Conservation (phyloP, 192 early-diverging fungal species). For the Phlyctochytrium arcticum region DNA sequence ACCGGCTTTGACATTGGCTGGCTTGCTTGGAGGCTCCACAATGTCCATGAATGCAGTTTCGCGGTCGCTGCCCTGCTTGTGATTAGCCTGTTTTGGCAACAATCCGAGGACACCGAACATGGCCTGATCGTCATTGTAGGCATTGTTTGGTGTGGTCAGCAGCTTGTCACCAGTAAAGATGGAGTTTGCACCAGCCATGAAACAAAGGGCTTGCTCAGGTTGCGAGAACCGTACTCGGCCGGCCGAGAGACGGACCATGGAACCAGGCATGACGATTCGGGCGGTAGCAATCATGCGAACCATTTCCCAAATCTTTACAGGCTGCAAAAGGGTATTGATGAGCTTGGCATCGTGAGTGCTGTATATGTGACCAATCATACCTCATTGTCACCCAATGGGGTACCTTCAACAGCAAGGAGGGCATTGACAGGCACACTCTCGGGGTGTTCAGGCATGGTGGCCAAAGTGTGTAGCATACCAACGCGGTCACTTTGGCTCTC, state of each 20-base stretch:
- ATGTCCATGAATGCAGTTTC: neutral
- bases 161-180: constrained; percentile 83
- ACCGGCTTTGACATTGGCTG: neutral
- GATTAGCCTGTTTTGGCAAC: constrained; percentile 13
- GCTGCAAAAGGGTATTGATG: too few species aligned
- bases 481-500: constrained; percentile 69
- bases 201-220: constrained; percentile 65
- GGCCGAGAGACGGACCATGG: constrained; percentile 74
- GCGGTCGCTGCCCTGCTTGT: constrained; percentile 1
- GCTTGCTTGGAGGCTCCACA: neutral
- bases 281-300: constrained; percentile 81
- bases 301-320: constrained; percentile 80
- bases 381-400: constrained; percentile 70
- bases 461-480: constrained; percentile 69
- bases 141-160: constrained; percentile 78
- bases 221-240: constrained; percentile 68
- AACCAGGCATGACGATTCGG: constrained; percentile 73
- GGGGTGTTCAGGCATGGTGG: constrained; percentile 66
- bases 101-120: constrained; percentile 67
- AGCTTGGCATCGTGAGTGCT: neutral
- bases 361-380: constrained; percentile 25
- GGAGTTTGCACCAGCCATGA: constrained; percentile 79
- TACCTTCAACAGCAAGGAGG: constrained; percentile 75
- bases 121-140: constrained; percentile 59
- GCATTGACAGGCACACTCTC: constrained; percentile 81